Conservation (phyloP, 2,329 filamentous ascomycete species). For the Nannizziopsis arthrosporioides region DNA sequence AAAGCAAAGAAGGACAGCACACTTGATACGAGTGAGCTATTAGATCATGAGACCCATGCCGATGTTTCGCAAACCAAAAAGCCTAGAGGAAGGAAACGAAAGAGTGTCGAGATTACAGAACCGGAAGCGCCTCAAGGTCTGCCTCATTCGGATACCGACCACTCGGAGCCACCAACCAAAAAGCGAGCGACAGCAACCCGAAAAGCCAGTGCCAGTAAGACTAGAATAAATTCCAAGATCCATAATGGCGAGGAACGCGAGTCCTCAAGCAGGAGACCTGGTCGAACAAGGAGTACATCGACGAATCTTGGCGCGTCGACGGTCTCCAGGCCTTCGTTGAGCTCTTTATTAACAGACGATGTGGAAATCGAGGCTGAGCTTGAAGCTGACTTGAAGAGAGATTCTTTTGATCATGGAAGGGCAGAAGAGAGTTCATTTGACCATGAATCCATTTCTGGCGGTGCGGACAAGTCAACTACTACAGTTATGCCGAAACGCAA, state of each 20-base stretch:
- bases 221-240: slow-evolving; percentile 11
- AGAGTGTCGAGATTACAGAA: slow-evolving; percentile 44
- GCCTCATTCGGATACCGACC: slow-evolving; percentile 10
- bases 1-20: slow-evolving; percentile 2
- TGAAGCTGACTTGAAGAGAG: slow-evolving; percentile 49
- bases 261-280: slow-evolving; percentile 34
- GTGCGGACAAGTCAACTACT: not conserved
- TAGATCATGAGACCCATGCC: slow-evolving; percentile 2
- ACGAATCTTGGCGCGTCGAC: slow-evolving; percentile 39
- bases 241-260: slow-evolving; percentile 19
- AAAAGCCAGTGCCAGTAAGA: slow-evolving; percentile 37
- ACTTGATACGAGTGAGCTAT: not conserved
- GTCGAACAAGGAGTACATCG: slow-evolving; percentile 29
- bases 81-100: slow-evolving; percentile 48
- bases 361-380: slow-evolving; percentile 56
- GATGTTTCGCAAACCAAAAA: slow-evolving; percentile 30
- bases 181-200: slow-evolving; percentile 46
- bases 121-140: slow-evolving; percentile 18
- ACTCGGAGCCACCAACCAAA: slow-evolving; percentile 41
- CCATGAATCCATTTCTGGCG: not conserved
- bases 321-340: slow-evolving; percentile 38
- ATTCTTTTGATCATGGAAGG: not conserved
- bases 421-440: not conserved
- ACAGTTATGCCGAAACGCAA: not conserved
- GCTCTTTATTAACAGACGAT: slow-evolving; percentile 44